Evolutionary conservation across 163 green algal species (phyloP), one percentile per base, ranked within the genome.

Genomic region (Scenedesmus sp.): DNA sequence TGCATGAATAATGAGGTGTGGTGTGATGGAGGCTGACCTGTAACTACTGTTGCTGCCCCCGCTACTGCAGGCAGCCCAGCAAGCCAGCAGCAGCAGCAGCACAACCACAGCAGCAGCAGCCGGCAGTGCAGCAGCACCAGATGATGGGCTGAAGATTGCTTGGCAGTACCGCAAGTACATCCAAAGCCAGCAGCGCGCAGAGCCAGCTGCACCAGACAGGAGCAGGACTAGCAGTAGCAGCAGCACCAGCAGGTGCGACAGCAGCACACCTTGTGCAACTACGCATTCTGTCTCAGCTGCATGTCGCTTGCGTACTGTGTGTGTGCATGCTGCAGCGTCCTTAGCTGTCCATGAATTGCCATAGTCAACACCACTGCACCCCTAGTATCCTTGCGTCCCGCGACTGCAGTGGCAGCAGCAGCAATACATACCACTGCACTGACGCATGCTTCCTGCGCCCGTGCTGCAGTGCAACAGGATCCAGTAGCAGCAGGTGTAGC

Each of bases 101-200:
- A 56, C 46, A 18, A 60, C 54, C 67, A 70, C 86, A 83, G 62
- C 86, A 83, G 54, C 82, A 46, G 64, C 52, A 46, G n/a, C 74
- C 87, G 64, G 57, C 12, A 60, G 79, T 88, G 23, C 86, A 88
- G 8, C 15, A 92, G 66, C 91, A 94, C 67, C 87, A 94, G 79
- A 90, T 81, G 73, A 93, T 66, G 94, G 97, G 34, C 95, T 99
- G 81, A 93, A 94, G 4, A 99, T 99, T 56, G 97, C 97, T 1
- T 99, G 97, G 97, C 97, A 98, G 92, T 99, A 99, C 94, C 87
- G 95, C 20, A 96, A 97, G 76, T 98, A 98, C 93, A 96, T 98
- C 9, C 84, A 96, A 23, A 77, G 88, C 62, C 74, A 95, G 87
- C 70, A 90, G 83, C 88, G 73, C 54, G n/a, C 52, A 77, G 81